phyloP scores from a whole-genome alignment of 805 yeast genomes.

The Isabelozyma pseudorhagii region DNA sequence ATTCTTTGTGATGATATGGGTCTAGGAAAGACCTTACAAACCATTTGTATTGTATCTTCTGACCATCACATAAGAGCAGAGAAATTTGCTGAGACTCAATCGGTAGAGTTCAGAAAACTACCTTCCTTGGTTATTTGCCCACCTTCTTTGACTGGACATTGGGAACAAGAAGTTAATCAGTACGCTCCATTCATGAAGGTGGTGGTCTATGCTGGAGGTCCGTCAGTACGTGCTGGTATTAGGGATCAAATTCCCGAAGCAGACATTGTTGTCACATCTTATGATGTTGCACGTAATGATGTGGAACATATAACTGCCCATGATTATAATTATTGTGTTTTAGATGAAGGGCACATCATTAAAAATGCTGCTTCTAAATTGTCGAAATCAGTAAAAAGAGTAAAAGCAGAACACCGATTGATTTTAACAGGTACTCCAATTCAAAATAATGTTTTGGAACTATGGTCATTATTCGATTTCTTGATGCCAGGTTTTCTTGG shows the following conservation, averaged over 20 bases:
- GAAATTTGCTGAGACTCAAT: slow-evolving; percentile 56
- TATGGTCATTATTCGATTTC: slow-evolving; percentile 97
- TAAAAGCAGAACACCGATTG: slow-evolving; percentile 84
- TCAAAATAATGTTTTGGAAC: slow-evolving; percentile 92
- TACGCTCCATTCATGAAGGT: slow-evolving; percentile 86
- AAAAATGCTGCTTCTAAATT: slow-evolving; percentile 87
- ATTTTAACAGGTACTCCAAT: slow-evolving; percentile 96
- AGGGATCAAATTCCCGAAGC: slow-evolving; percentile 49
- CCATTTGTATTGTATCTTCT: slow-evolving; percentile 94
- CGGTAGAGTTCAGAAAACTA: slow-evolving; percentile 65
- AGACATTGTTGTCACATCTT: slow-evolving; percentile 92
- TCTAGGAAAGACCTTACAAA: slow-evolving; percentile 92
- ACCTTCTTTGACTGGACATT: slow-evolving; percentile 96
- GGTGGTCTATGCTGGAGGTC: slow-evolving; percentile 91
- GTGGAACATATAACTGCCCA: slow-evolving; percentile 54
- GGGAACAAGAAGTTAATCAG: slow-evolving; percentile 93
- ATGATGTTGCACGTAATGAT: slow-evolving; percentile 95
- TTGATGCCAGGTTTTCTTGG: slow-evolving; percentile 99
- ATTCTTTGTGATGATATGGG: slow-evolving; percentile 99
- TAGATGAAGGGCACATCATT: slow-evolving; percentile 97
- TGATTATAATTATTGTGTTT: slow-evolving; percentile 88
- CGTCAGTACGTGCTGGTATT: slow-evolving; percentile 60
- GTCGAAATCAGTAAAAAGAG: slow-evolving; percentile 79
- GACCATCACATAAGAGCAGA: slow-evolving; percentile 86
- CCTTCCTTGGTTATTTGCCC: slow-evolving; percentile 93